These are phyloP conservation scores for Coemansia furcata DNA, from an alignment of 192 early-diverging fungal genomes.

Conservation along the genomic window DNA sequence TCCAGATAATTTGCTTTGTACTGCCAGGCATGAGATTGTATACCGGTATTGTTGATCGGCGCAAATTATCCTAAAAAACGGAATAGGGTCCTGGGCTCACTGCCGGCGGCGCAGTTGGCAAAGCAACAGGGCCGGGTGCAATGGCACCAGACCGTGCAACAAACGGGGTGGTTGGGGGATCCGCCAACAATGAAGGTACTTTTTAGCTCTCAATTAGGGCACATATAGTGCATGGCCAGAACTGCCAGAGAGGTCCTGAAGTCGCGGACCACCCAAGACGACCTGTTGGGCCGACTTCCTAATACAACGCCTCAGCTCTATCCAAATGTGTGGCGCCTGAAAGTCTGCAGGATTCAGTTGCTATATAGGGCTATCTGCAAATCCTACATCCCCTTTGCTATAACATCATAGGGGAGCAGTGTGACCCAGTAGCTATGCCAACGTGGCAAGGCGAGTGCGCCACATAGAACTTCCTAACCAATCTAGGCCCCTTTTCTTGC, in stretches of 20 bases:
- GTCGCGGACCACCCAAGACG: neutral
- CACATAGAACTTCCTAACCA: neutral
- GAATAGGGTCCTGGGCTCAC: neutral
- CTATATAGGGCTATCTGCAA: neutral
- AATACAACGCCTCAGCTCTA: neutral
- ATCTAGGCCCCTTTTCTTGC: neutral
- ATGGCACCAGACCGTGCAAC: neutral
- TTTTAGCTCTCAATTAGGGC: neutral
- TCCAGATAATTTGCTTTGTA: neutral
- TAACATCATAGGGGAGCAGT: neutral
- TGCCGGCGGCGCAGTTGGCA: neutral
- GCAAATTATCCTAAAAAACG: neutral
- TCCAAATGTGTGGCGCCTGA: neutral
- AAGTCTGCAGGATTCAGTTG: slow-evolving; percentile 1
- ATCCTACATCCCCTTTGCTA: neutral
- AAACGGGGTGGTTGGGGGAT: neutral
- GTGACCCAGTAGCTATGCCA: neutral
- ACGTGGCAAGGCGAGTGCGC: neutral
- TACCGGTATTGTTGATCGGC: neutral
- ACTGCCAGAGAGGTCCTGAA: neutral
- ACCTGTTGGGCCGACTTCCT: neutral
- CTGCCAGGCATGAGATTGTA: neutral
- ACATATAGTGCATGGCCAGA: neutral
- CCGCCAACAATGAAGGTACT: neutral
- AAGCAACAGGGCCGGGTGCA: neutral